Base-by-base conservation (phyloP, 2,329 filamentous ascomycete genomes). In the Zasmidium cellare region DNA sequence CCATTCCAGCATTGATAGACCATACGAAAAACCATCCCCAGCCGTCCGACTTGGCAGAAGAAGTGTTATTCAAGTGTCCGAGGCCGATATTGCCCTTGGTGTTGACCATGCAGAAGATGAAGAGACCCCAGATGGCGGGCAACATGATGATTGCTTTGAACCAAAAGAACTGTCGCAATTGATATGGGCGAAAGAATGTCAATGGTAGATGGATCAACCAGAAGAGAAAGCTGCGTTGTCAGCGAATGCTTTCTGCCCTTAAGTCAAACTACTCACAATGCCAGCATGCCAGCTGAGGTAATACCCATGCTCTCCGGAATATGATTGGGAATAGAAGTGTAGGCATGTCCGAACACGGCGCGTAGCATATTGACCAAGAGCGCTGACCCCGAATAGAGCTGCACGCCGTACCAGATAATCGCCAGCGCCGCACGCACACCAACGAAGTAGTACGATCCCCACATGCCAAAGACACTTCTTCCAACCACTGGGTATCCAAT, bases 41-140 rank as follows among this genome's bases (percentile, higher is more conserved):
- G n/a, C 65, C 67, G 19, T 58, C 62, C 5, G 55, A 53, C 60
- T 25, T 23, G 66, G 14, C 60, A 59, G 3, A 61, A 60, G 53
- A 53, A 2, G 79, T 1, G 82, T 80, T n/a, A 83, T 74, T 1
- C 84, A 85, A 18, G 84, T 72, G 59, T 9, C 54, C 55, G 3
- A 68, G 50, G 7, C 58, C 58, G 25, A 62, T 58, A 1, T 71
- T 62, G 23, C 74, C 73, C 9, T 67, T 67, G 9, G 70, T 71
- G 19, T 69, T 70, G 6, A 61, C 68, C 69, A 73, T 74, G 51
- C 69, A 74, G 68, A 66, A 76, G 24, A 69, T 70, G 54, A 75
- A 74, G 1, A 74, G 65, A 9, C 67, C 72, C 23, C 72, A 69
- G 14, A 70, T 69, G 6, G 72, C 70, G 1, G 73, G 58, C 14